Evolutionary conservation across 2,329 filamentous ascomycete species (phyloP).

Genomic region (Epichloe festucae): DNA sequence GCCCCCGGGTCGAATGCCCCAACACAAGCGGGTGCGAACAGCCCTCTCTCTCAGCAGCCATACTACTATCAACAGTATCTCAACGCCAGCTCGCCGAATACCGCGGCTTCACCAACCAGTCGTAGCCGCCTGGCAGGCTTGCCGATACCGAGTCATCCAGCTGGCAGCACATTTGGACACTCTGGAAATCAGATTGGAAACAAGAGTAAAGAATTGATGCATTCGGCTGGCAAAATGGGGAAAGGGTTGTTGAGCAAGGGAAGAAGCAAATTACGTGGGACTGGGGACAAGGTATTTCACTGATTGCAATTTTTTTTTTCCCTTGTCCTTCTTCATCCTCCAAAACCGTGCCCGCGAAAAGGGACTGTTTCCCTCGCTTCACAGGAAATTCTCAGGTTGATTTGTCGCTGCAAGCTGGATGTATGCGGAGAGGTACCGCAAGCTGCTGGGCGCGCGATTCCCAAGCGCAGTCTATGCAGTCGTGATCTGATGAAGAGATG

Average conservation of each 20-base stretch:
- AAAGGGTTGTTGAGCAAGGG: constrained; percentile 88
- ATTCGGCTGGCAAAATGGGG: constrained; percentile 75
- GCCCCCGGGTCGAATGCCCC: constrained; percentile 11
- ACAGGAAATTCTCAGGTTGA: constrained; percentile 7
- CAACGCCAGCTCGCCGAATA: constrained; percentile 26
- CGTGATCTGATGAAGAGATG: constrained; percentile 20
- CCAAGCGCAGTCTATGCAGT: constrained; percentile 7
- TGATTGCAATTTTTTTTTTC: constrained; percentile 31
- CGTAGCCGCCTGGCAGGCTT: constrained; percentile 24
- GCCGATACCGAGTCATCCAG: constrained; percentile 26
- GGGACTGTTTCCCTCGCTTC: background rate
- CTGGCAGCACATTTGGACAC: constrained; percentile 34
- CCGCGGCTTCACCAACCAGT: constrained; percentile 16
- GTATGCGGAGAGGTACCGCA: background rate
- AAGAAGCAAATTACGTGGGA: constrained; percentile 65
- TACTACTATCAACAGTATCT: constrained; percentile 46
- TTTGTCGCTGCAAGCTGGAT: background rate
- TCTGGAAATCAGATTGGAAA: constrained; percentile 56
- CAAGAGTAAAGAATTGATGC: constrained; percentile 80
- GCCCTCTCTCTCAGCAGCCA: constrained; percentile 27
- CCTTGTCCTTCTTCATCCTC: constrained; percentile 12
- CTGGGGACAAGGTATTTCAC: constrained; percentile 80
- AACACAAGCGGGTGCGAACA: constrained; percentile 12
- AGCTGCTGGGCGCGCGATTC: constrained; percentile 1
- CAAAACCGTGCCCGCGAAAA: background rate